Evolutionary conservation across 805 yeast genomes (phyloP).

Genomic region (Cyberlindnera meyerae): DNA sequence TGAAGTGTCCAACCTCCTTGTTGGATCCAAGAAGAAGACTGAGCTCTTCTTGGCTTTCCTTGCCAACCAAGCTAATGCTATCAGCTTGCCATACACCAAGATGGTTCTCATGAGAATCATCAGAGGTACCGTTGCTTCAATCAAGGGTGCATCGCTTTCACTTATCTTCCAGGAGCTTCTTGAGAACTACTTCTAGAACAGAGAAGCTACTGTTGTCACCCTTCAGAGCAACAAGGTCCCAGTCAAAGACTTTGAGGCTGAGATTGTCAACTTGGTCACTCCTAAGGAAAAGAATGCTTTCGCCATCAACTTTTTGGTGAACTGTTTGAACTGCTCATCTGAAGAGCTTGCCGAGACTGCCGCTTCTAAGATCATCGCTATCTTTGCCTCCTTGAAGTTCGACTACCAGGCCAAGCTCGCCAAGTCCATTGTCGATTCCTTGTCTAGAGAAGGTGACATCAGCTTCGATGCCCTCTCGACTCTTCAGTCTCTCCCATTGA

Average conservation of each 20-base stretch:
- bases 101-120: constrained; percentile 42
- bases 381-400: constrained; percentile 52
- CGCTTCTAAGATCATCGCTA: constrained; percentile 43
- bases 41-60: constrained; percentile 57
- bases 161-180: constrained; percentile 43
- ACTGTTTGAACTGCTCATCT: constrained; percentile 42
- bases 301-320: constrained; percentile 58
- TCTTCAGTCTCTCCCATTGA: constrained; percentile 49
- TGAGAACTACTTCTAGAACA: constrained; percentile 39
- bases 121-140: constrained; percentile 30
- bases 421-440: constrained; percentile 54
- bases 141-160: constrained; percentile 43
- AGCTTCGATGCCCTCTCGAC: constrained; percentile 51
- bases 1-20: constrained; percentile 37
- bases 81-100: constrained; percentile 54
- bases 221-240: constrained; percentile 47
- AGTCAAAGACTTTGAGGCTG: constrained; percentile 50
- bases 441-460: constrained; percentile 34
- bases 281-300: constrained; percentile 51
- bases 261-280: constrained; percentile 55
- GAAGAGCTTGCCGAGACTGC: constrained; percentile 44
- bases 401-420: constrained; percentile 57
- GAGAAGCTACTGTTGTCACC: constrained; percentile 39
- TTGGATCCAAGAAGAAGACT: constrained; percentile 51
- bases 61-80: constrained; percentile 57